Evolutionary conservation across 768 basidiomycete genomes (phyloP), one percentile per base, ranked within the genome.

Genomic region (Suillus subalutaceus): DNA sequence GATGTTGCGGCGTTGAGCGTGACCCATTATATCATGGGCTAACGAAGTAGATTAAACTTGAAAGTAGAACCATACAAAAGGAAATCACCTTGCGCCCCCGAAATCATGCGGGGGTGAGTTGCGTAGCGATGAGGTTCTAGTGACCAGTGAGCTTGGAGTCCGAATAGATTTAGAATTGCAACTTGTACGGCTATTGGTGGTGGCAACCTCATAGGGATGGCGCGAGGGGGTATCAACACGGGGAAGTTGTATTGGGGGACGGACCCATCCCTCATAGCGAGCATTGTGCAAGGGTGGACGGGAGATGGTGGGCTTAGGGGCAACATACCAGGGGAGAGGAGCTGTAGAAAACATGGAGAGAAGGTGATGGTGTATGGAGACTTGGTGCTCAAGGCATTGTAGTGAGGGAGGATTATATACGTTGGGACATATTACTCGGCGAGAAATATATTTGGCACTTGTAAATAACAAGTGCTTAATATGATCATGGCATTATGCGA

Each of bases 261-360:
- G 13, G 18, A 40, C 48, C 37, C 60, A 62, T 15, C 60, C 65
- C n/a, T 8, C 8, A 13, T 65, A 62, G 12, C 60, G 59, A 26
- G 60, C 46, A 50, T 48, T 43, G 32, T 63, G 44, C 18, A 63
- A 26, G 6, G 26, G 40, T 23, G 58, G 40, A 18, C 23, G 26
- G 6, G 40, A 16, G 16, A 9, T 26, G 9, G 40, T 18, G 4
- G 37, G 58, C 13, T 13, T 20, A 5, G 9, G 32, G 53, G 32
- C 8, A 20, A 55, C 5, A 32, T 35, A 55, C 18, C 8, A 35
- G 9, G 53, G 18, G 16, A 8, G 32, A 20, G 5, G 10, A 35
- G 32, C 32, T 32, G 53, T 20, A 35, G 30, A 35, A 55, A 35
- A 35, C 53, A 55, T 55, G 32, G 53, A 16, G 18, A 35, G 18